phyloP scores from a whole-genome alignment of 192 early-diverging fungal species.

The Podila verticillata region DNA sequence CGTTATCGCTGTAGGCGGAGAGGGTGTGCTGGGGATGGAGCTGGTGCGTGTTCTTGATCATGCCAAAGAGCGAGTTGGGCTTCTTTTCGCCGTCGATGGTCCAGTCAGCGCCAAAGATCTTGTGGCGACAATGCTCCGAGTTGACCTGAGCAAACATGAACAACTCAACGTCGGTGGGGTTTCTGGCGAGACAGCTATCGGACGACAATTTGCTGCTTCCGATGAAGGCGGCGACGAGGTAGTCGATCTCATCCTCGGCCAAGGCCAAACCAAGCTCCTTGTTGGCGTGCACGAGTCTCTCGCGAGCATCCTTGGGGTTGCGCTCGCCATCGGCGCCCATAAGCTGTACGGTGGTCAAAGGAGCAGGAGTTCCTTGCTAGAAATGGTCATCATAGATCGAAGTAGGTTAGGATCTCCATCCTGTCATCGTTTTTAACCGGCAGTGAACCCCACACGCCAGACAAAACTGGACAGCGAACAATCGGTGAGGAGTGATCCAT shows the following conservation, averaged over 20 bases:
- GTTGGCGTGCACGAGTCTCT: slow-evolving; percentile 83
- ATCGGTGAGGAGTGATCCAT: too few relatives aligned
- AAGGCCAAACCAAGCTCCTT: slow-evolving; percentile 92
- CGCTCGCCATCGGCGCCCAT: slow-evolving; percentile 45
- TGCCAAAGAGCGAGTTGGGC: slow-evolving; percentile 89
- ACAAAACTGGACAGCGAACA: too few relatives aligned
- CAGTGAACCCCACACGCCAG: too few relatives aligned
- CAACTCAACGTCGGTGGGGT: slow-evolving; percentile 98
- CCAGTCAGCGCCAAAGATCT: slow-evolving; percentile 99
- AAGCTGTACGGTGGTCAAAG: slow-evolving; percentile 63
- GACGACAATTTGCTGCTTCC: slow-evolving; percentile 56
- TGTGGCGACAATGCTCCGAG: slow-evolving; percentile 99
- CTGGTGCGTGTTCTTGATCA: slow-evolving; percentile 96
- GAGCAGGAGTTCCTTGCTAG: slow-evolving; percentile 67
- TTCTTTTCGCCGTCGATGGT: slow-evolving; percentile 89
- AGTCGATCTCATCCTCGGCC: slow-evolving; percentile 96
- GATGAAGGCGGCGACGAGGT: slow-evolving; percentile 87
- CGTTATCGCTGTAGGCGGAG: slow-evolving; percentile 98
- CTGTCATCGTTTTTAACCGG: too few relatives aligned
- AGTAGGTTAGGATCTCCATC: neutral
- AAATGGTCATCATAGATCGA: neutral
- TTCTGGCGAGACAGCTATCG: slow-evolving; percentile 67
- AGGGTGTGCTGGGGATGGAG: slow-evolving; percentile 82
- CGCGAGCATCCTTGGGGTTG: slow-evolving; percentile 56
- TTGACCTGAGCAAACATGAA: slow-evolving; percentile 99